phyloP scores from a whole-genome alignment of 1,284 basidiomycete genomes.

The Cronartium quercuum region DNA sequence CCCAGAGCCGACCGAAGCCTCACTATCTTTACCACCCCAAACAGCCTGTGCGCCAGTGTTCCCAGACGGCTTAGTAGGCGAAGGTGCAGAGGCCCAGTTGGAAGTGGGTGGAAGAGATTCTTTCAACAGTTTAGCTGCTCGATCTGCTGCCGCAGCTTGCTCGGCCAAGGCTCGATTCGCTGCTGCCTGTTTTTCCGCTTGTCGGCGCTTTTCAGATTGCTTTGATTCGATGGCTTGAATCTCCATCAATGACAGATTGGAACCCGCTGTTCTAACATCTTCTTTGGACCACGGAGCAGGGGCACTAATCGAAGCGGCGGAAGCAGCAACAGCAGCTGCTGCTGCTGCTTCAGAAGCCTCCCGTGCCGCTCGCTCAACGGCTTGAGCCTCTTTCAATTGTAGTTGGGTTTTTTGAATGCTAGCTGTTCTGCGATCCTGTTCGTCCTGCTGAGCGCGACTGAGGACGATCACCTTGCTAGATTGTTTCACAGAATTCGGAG shows the following conservation, averaged over 20 bases:
- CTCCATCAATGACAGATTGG: conserved; percentile 60
- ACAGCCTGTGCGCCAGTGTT: not conserved
- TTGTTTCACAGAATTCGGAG: not conserved
- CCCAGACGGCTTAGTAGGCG: not conserved
- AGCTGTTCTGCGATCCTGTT: conserved; percentile 27
- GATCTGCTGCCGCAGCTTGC: conserved; percentile 52
- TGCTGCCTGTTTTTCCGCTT: conserved; percentile 57
- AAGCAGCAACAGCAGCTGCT: conserved; percentile 20
- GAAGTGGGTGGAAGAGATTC: conserved; percentile 45
- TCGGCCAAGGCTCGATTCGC: conserved; percentile 12
- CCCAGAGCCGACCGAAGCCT: not conserved
- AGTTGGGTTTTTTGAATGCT: conserved; percentile 36
- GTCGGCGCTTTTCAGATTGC: conserved; percentile 65
- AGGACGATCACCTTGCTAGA: conserved; percentile 14
- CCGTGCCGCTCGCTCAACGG: conserved; percentile 29
- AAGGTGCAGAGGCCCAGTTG: conserved; percentile 31
- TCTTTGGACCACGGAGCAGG: conserved; percentile 35
- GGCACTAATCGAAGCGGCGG: conserved; percentile 14
- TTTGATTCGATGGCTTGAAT: conserved; percentile 91
- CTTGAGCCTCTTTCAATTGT: conserved; percentile 36
- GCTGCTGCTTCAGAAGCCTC: conserved; percentile 34
- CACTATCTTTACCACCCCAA: conserved; percentile 28
- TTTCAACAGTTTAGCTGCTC: conserved; percentile 40
- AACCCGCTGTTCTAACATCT: not conserved
- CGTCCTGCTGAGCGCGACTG: conserved; percentile 29